A percentile compares a stretch with the other conserved stretches of the same genome.
Conservation (phyloP, 805 yeast genomes). For the Wickerhamiella brachini region DNA sequence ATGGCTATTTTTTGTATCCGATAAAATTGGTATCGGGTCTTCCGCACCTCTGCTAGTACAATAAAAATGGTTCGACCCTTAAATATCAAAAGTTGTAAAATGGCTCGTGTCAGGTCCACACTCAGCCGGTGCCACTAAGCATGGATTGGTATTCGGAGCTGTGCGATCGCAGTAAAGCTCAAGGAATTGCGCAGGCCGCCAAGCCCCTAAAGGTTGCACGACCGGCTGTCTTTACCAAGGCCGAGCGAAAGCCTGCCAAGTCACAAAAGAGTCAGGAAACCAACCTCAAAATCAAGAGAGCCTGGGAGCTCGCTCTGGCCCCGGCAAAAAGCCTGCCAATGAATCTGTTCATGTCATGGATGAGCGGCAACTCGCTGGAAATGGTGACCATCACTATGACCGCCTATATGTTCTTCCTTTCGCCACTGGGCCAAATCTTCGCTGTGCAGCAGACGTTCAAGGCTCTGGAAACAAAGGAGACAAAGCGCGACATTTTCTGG, state of each 20-base stretch:
- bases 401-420: constrained; percentile 55
- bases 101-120: too few relatives aligned
- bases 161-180: constrained; percentile 13
- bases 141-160: constrained; percentile 19
- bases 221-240: constrained; percentile 4
- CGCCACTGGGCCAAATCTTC: constrained; percentile 61
- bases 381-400: constrained; percentile 87
- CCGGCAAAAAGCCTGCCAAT: constrained; percentile 83
- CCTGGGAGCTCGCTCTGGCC: constrained; percentile 73
- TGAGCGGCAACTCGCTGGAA: constrained; percentile 84
- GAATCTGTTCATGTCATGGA: constrained; percentile 80
- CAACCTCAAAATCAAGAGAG: constrained; percentile 35
- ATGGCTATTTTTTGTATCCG: too few relatives aligned
- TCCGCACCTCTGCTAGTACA: too few relatives aligned
- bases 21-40: too few relatives aligned
- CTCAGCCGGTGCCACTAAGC: background rate
- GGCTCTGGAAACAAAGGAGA: constrained; percentile 18
- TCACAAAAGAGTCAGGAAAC: constrained; percentile 12
- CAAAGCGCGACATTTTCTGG: constrained; percentile 17
- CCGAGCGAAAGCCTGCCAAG: background rate
- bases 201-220: constrained; percentile 6
- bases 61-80: too few relatives aligned
- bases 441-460: constrained; percentile 42
- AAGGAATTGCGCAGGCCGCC: constrained; percentile 6
- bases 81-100: too few relatives aligned